Evolutionary conservation across 306 rosid genomes (phyloP).

Genomic region (Prunus mume): DNA sequence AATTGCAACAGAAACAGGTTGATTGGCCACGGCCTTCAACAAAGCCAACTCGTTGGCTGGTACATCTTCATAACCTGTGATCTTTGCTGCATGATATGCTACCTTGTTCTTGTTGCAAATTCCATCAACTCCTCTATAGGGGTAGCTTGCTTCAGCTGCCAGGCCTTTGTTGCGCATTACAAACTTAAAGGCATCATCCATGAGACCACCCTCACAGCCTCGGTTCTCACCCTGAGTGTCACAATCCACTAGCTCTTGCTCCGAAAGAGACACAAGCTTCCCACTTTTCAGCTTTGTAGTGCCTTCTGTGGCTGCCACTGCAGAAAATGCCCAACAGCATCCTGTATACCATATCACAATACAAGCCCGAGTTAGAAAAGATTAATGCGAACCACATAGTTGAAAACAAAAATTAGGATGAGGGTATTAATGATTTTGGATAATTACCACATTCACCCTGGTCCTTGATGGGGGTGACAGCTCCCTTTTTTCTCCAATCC

Average conservation of each 20-base stretch:
- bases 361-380: not conserved
- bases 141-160: slow-evolving; percentile 2
- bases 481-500: slow-evolving; percentile 40
- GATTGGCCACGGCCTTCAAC: slow-evolving; percentile 19
- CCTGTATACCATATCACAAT: slow-evolving; percentile 8
- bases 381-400: slow-evolving; percentile 23
- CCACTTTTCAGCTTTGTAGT: slow-evolving; percentile 20
- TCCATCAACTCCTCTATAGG: not conserved
- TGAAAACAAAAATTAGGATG: not conserved
- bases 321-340: slow-evolving; percentile 42
- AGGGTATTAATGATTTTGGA: not conserved
- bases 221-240: not conserved
- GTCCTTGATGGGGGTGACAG: slow-evolving; percentile 31
- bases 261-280: slow-evolving; percentile 21
- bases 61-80: slow-evolving; percentile 13
- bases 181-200: slow-evolving; percentile 12
- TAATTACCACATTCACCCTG: slow-evolving; percentile 36
- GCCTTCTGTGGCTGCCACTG: slow-evolving; percentile 41
- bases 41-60: slow-evolving; percentile 23
- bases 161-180: slow-evolving; percentile 12
- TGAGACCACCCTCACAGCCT: slow-evolving; percentile 15
- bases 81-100: not conserved
- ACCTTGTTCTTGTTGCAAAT: not conserved
- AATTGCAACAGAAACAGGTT: slow-evolving; percentile 23
- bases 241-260: slow-evolving; percentile 35